phyloP scores from a whole-genome alignment of 2,329 filamentous ascomycete genomes.

The Podosphaera leucotricha region DNA sequence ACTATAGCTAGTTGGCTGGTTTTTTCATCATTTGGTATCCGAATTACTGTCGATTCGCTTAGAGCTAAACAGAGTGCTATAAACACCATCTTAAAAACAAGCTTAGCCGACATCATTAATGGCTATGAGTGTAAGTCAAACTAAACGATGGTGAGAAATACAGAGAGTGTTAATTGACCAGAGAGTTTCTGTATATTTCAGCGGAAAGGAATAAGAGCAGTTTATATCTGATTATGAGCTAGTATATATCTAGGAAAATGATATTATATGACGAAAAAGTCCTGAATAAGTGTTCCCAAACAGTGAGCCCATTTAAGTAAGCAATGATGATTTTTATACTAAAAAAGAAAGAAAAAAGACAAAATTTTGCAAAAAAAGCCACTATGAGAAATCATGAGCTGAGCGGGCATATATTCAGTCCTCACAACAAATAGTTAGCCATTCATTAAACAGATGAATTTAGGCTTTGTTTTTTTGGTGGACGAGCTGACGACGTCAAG shows the following conservation, averaged over 20 bases:
- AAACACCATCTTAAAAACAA: not conserved
- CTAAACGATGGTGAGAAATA: not conserved
- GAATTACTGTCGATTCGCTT: not conserved
- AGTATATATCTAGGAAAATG: too few species aligned
- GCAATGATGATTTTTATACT: not conserved
- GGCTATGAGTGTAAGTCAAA: not conserved
- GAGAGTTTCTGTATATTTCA: too few species aligned
- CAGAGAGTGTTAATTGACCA: not conserved
- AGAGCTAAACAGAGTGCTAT: not conserved
- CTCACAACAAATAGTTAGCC: not conserved
- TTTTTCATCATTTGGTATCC: not conserved
- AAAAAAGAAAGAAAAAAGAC: not conserved
- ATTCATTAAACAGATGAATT: not conserved
- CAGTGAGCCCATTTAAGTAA: not conserved
- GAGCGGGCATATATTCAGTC: not conserved
- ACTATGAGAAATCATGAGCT: not conserved
- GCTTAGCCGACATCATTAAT: not conserved
- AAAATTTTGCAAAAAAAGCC: not conserved
- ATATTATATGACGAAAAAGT: not conserved
- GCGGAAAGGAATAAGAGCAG: not conserved
- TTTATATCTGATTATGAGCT: not conserved
- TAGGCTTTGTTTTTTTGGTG: not conserved
- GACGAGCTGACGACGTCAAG: not conserved
- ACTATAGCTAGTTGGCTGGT: not conserved
- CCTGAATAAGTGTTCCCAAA: not conserved